Evolutionary conservation across 1,284 basidiomycete genomes (phyloP), one percentile per base, ranked within the genome.

Genomic region (Austroboletus niveus): DNA sequence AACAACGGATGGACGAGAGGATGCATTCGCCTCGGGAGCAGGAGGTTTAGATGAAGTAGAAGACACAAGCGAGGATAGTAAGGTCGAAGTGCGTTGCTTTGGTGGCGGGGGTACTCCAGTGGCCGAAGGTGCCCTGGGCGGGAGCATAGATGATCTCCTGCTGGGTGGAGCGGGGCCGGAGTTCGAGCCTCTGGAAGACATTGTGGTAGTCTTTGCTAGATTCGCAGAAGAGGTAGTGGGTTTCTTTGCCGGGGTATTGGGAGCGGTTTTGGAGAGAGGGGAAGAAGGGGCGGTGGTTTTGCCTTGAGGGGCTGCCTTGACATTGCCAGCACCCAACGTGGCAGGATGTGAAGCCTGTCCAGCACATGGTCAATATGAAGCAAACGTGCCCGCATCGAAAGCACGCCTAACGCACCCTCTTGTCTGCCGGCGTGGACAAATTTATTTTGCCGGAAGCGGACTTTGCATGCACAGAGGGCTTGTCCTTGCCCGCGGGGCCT

Each of bases 301-400:
- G 61, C 80, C 75, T 52, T 78, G 60, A 53, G 75, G 66, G 47
- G 75, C 65, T 57, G 78, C 59, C 68, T 83, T 88, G 49, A 77
- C 72, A 53, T 75, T 60, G 54, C 82, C 81, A 62, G 78, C 63
- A 56, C 83, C 81, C 73, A 85, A 84, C 57, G 84, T 86, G 59
- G 84, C 81, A 54, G 84, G 81, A 68, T 72, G 82, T 59, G 85
- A 73, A 55, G 86, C 77, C 87, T 89, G 64, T 40, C 48, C 55
- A 50, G 46, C 60, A 58, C 63, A 65, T 57, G 61, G 55, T 57
- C 62, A 47, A 64, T 60, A 60, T 62, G 58, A 61, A 59, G 47
- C 41, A 53, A 60, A 42, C 57, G 54, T 65, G 63, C 51, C 20
- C 44, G 40, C 30, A 48, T 39, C 8, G 36, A 4, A 52, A 48